Evolutionary conservation across 192 early-diverging fungal species (phyloP).

Genomic region (Umbelopsis sp.): DNA sequence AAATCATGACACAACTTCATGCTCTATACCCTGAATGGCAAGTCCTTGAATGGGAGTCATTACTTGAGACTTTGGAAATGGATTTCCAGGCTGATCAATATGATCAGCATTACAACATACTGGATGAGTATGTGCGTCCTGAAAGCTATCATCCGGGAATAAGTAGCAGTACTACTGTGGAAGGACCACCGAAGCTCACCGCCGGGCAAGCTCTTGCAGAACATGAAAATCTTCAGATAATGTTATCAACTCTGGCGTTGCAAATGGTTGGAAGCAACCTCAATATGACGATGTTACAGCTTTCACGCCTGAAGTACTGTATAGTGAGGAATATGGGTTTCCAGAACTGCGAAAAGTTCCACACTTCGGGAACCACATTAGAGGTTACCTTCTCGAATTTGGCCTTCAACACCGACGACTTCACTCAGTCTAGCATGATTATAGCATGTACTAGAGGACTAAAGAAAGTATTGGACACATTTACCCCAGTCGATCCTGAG

Average conservation of each 20-base stretch:
- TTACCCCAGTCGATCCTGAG: conserved; percentile 40
- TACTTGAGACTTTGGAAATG: conserved; percentile 33
- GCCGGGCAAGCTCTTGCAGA: conserved; percentile 30
- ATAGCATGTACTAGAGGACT: conserved; percentile 39
- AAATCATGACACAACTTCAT: conserved; percentile 58
- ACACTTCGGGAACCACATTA: conserved; percentile 31
- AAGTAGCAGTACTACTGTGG: background rate
- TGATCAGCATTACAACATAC: conserved; percentile 15
- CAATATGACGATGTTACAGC: conserved; percentile 44
- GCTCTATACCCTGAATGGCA: conserved; percentile 59
- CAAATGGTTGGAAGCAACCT: conserved; percentile 61
- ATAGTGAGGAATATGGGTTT: conserved; percentile 56
- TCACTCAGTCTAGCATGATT: conserved; percentile 38
- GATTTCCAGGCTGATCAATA: background rate
- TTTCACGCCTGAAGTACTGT: conserved; percentile 51
- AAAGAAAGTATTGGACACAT: conserved; percentile 47
- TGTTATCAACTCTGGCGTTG: conserved; percentile 51
- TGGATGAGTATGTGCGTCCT: conserved; percentile 35
- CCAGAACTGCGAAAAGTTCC: conserved; percentile 43
- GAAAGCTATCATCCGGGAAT: background rate
- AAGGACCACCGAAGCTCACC: background rate
- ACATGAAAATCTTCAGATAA: conserved; percentile 42
- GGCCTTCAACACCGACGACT: conserved; percentile 37
- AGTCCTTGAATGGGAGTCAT: conserved; percentile 44
- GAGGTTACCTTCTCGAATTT: conserved; percentile 50